These are phyloP conservation scores for Chalciporus chontae DNA, from an alignment of 768 basidiomycete species.

Conservation along the genomic window DNA sequence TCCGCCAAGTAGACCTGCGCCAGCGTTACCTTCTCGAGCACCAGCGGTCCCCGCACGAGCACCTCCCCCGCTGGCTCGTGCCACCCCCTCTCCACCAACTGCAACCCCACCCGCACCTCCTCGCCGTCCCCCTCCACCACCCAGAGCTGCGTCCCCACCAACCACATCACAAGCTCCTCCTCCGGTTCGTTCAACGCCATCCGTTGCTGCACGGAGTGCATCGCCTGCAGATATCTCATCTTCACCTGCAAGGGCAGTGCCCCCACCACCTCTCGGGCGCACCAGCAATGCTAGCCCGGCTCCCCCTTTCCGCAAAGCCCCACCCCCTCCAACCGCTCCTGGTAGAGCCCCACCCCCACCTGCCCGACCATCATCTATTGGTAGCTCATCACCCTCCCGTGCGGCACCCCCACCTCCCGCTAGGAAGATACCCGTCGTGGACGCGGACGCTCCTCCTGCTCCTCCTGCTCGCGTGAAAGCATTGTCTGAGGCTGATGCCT, in stretches of 20 bases:
- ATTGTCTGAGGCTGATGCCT: conserved; percentile 41
- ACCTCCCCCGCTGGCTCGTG: conserved; percentile 41
- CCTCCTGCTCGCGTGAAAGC: conserved; percentile 39
- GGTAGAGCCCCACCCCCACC: conserved; percentile 39
- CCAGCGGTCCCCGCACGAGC: conserved; percentile 42
- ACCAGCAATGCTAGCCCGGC: conserved; percentile 9
- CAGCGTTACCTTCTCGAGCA: conserved; percentile 38
- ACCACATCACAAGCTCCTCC: conserved; percentile 22
- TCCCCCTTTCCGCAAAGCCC: conserved; percentile 34
- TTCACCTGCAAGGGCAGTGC: conserved; percentile 12
- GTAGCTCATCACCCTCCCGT: conserved; percentile 26
- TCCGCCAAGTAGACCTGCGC: conserved; percentile 34
- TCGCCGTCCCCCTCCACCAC: conserved; percentile 33
- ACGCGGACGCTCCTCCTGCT: conserved; percentile 27
- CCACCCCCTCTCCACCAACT: conserved; percentile 23
- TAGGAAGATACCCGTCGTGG: conserved; percentile 32
- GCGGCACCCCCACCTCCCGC: conserved; percentile 38
- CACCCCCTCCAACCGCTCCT: conserved; percentile 35
- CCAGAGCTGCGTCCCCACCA: conserved; percentile 28
- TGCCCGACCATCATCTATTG: conserved; percentile 37
- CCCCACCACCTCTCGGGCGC: conserved; percentile 29
- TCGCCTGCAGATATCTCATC: conserved; percentile 18
- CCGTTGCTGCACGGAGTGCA: conserved; percentile 26
- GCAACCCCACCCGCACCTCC: conserved; percentile 18
- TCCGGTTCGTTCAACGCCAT: conserved; percentile 24